Percentiles rank a stretch among this genome's conserved stretches.
phyloP scores from a whole-genome alignment of 2,329 filamentous ascomycete genomes.

The Phyllosticta citribraziliensis region DNA sequence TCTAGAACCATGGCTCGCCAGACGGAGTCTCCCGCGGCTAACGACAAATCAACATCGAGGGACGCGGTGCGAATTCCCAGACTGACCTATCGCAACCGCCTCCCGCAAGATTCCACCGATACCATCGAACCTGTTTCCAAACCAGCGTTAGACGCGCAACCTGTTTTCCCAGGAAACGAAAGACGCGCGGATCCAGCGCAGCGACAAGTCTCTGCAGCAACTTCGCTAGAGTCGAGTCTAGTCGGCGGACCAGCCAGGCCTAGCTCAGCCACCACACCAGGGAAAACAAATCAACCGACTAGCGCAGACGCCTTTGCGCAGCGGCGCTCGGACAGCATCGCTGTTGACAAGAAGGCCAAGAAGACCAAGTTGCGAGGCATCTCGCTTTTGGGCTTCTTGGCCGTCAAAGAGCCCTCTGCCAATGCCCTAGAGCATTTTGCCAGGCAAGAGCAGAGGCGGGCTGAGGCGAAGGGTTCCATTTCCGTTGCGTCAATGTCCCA shows the following conservation, averaged over 20 bases:
- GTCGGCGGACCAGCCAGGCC: neutral
- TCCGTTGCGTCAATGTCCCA: conserved; percentile 28
- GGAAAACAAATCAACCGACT: neutral
- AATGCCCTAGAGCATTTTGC: conserved; percentile 37
- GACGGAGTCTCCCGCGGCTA: neutral
- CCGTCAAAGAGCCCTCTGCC: conserved; percentile 40
- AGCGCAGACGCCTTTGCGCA: neutral
- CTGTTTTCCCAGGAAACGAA: neutral
- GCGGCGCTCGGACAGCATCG: neutral
- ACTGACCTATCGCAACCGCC: conserved; percentile 8
- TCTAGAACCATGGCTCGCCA: neutral
- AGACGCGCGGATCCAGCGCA: neutral
- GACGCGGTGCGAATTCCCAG: neutral
- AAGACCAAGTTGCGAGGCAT: conserved; percentile 19
- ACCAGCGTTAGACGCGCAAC: neutral
- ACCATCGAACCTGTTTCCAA: neutral
- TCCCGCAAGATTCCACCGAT: neutral
- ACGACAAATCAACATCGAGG: neutral
- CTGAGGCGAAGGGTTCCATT: conserved; percentile 13
- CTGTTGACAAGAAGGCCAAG: neutral
- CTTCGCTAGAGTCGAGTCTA: neutral
- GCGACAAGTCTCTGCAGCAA: neutral
- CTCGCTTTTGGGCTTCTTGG: conserved; percentile 35
- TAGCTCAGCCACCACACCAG: neutral
- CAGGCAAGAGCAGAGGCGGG: conserved; percentile 27